Evolutionary conservation across 805 yeast genomes (phyloP).

Genomic region (Maudiozyma saulgeensis): DNA sequence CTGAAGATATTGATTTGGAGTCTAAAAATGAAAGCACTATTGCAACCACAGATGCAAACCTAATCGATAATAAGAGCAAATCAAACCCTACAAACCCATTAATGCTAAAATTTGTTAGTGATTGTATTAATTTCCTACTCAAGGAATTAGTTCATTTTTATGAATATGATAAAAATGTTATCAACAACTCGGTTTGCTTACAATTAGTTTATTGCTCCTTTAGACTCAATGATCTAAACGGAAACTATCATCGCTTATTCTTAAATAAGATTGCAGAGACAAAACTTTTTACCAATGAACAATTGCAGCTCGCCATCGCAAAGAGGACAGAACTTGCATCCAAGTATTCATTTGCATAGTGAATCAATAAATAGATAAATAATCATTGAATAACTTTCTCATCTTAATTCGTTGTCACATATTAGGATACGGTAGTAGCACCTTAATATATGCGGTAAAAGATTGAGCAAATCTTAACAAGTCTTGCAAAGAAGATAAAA

Average conservation of each 20-base stretch:
- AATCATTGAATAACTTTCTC: background rate
- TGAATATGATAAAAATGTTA: slow-evolving; percentile 2
- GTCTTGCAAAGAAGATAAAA: no score
- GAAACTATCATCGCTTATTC: slow-evolving; percentile 25
- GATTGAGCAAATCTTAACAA: no score
- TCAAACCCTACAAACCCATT: slow-evolving; percentile 16
- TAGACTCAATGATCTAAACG: slow-evolving; percentile 45
- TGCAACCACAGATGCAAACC: background rate
- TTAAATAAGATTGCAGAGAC: slow-evolving; percentile 22
- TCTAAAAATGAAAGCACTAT: background rate
- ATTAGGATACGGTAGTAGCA: no score
- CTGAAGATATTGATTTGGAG: background rate
- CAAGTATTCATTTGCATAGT: slow-evolving; percentile 13
- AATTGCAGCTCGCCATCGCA: slow-evolving; percentile 18
- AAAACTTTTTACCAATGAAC: slow-evolving; percentile 15
- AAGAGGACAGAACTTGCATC: slow-evolving; percentile 28
- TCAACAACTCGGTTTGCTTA: slow-evolving; percentile 58
- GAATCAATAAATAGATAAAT: background rate
- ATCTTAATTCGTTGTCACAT: background rate
- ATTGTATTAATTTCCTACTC: slow-evolving; percentile 25
- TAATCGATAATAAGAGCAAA: background rate
- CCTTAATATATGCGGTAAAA: no score
- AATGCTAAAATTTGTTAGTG: slow-evolving; percentile 29
- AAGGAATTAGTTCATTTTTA: slow-evolving; percentile 8
- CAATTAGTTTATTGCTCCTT: slow-evolving; percentile 87